Evolutionary conservation across 2,329 filamentous ascomycete genomes (phyloP), one percentile per base, ranked within the genome.

Genomic region (Clonostachys rhizophaga): DNA sequence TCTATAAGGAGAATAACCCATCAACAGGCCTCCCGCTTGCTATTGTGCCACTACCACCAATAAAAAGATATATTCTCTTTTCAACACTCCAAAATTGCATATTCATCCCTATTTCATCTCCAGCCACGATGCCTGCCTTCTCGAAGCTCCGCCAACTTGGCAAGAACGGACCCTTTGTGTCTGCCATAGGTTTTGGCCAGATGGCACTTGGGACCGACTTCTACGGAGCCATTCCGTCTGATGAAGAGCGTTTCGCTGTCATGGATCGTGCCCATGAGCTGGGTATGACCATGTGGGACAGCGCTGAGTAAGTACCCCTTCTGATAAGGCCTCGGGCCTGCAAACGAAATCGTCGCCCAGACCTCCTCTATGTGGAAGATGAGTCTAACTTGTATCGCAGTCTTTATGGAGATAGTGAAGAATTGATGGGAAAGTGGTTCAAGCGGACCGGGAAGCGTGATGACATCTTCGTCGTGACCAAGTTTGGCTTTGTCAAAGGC

Each of bases 221-320:
- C 34, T 56, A 56, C 36, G 53, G 53, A 16, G 30, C 48, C 11
- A 63, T 58, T 3, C 56, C 65, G 42, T 58, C 69, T 2, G 74
- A 79, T 36, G 58, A 65, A 6, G 73, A 78, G 51, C 70, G 74
- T 12, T 66, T 79, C 42, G 62, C 64, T 2, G 49, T 79, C 7
- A 68, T 80, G 24, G 74, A 78, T 54, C 66, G 64, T 17, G 67
- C 68, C 11, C 68, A 70, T 54, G 69, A 71, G 37, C 47, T 70
- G 2, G 76, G 76, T 34, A 64, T 68, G 34, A 66, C 63, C 5
- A 69, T 72, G 57, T 79, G 74, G 74, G 76, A 79, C 46, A 66
- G 63, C 10, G 60, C 64, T 33, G 63, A 69, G 62, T 64, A 49
- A 49, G 42, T 3, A 30, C 8, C 24, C 17, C n/a, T 16, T 24